These are phyloP conservation scores for Phytophthora sp. DNA, from an alignment of 352 stramenopile genomes.

Conservation along the genomic window DNA sequence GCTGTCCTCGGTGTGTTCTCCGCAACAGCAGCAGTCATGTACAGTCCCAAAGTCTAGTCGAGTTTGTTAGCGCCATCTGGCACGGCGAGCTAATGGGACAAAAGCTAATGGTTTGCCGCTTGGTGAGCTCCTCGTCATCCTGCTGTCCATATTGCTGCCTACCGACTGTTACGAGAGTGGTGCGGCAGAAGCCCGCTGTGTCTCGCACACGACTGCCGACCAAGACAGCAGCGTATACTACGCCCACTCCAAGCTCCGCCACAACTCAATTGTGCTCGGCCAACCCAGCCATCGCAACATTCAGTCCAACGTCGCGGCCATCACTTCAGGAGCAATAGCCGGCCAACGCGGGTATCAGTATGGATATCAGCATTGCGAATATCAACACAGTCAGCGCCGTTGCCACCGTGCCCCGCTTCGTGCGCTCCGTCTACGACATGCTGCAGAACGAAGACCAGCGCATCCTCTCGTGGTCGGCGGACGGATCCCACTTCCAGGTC, in stretches of 20 bases:
- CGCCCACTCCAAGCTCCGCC: neutral
- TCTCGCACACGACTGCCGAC: too few species aligned
- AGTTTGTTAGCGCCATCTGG: slow-evolving; percentile 5
- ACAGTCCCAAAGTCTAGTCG: slow-evolving; percentile 1
- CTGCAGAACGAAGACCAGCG: slow-evolving; percentile 55
- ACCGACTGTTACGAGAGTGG: neutral
- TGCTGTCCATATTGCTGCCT: neutral
- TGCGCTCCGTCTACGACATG: slow-evolving; percentile 60
- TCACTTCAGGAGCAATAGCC: neutral
- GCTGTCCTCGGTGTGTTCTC: slow-evolving; percentile 12
- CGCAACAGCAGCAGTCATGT: neutral
- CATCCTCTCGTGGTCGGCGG: slow-evolving; percentile 53
- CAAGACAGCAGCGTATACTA: too few species aligned
- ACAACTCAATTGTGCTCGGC: slow-evolving; percentile 25
- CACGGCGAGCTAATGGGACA: slow-evolving; percentile 1
- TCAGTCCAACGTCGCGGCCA: neutral
- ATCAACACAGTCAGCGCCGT: neutral
- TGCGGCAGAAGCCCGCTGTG: neutral
- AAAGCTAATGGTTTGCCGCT: neutral
- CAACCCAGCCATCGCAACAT: slow-evolving; percentile 10
- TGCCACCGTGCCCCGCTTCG: slow-evolving; percentile 44
- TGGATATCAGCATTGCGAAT: neutral
- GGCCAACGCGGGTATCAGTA: neutral
- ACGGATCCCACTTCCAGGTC: slow-evolving; percentile 82
- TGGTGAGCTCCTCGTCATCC: neutral